Conservation (phyloP, 768 basidiomycete genomes). For the Cystofilobasidium macerans region DNA sequence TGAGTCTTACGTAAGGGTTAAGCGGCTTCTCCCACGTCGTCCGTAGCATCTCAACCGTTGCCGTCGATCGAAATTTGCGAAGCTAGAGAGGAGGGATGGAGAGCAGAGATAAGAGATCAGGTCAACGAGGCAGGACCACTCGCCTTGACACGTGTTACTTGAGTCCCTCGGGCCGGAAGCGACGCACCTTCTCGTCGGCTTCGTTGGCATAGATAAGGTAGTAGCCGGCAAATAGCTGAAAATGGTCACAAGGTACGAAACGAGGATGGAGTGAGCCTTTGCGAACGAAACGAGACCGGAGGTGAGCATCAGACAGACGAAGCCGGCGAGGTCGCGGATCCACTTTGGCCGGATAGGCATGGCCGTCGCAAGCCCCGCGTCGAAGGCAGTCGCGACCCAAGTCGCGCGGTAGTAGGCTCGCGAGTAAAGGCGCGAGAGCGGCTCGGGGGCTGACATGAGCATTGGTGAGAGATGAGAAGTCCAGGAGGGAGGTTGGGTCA, state of each 20-base stretch:
- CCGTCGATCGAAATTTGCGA: conserved; percentile 78
- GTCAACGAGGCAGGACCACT: conserved; percentile 4
- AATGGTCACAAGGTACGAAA: not conserved
- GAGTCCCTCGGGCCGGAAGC: not conserved
- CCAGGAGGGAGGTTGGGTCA: not conserved
- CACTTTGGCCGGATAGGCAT: conserved; percentile 85
- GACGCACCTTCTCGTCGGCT: conserved; percentile 84
- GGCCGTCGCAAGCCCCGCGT: conserved; percentile 92
- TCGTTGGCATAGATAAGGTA: conserved; percentile 82
- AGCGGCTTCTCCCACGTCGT: conserved; percentile 93
- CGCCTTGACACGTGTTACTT: not conserved
- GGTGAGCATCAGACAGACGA: conserved; percentile 19
- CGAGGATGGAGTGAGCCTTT: conserved; percentile 47
- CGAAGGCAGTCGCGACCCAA: conserved; percentile 87
- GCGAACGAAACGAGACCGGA: conserved; percentile 46
- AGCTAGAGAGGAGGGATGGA: conserved; percentile 46
- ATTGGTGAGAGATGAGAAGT: not conserved
- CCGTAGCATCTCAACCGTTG: conserved; percentile 91
- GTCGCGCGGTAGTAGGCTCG: conserved; percentile 90
- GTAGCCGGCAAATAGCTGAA: conserved; percentile 44
- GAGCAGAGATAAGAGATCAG: not conserved
- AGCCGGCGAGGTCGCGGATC: conserved; percentile 63
- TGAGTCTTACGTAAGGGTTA: conserved; percentile 67
- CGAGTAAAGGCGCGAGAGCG: conserved; percentile 82
- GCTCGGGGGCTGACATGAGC: conserved; percentile 64